Percentiles rank a stretch among this genome's conserved stretches.
Evolutionary conservation across 148 eudicot genomes (phyloP).

Genomic region (Arbutus unedo): DNA sequence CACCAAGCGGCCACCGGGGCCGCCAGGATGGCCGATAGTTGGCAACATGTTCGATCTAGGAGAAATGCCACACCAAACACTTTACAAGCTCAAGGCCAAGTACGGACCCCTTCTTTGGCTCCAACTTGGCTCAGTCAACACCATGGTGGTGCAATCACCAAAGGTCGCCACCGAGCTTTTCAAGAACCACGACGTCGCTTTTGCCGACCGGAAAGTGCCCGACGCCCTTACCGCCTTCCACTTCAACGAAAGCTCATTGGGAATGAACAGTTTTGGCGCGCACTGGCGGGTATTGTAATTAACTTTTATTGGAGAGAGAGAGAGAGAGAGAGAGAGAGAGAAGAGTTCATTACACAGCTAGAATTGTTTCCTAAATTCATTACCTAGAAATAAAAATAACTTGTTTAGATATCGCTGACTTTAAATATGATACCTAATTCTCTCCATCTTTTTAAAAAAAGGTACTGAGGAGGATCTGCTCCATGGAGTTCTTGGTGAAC

Average conservation of each 20-base stretch:
- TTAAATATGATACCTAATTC: not conserved
- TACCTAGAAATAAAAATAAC: not conserved
- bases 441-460: not conserved
- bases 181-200: constrained; percentile 18
- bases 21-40: constrained; percentile 22
- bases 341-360: not conserved
- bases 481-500: constrained; percentile 20
- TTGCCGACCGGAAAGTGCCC: constrained; percentile 20
- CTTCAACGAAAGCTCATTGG: constrained; percentile 21
- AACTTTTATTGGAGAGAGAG: not conserved
- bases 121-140: constrained; percentile 27
- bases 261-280: constrained; percentile 14
- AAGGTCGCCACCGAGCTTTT: constrained; percentile 21
- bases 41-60: constrained; percentile 27
- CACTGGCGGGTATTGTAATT: constrained; percentile 21
- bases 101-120: constrained; percentile 30
- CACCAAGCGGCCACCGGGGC: constrained; percentile 20
- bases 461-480: constrained; percentile 16
- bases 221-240: constrained; percentile 19
- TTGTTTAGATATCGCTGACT: not conserved
- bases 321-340: not conserved
- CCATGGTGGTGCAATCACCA: constrained; percentile 25
- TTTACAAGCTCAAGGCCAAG: constrained; percentile 8
- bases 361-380: not conserved
- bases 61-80: constrained; percentile 14